Evolutionary conservation across 495 filamentous ascomycete genomes (phyloP).

Genomic region (Lophiostoma macrostomum): DNA sequence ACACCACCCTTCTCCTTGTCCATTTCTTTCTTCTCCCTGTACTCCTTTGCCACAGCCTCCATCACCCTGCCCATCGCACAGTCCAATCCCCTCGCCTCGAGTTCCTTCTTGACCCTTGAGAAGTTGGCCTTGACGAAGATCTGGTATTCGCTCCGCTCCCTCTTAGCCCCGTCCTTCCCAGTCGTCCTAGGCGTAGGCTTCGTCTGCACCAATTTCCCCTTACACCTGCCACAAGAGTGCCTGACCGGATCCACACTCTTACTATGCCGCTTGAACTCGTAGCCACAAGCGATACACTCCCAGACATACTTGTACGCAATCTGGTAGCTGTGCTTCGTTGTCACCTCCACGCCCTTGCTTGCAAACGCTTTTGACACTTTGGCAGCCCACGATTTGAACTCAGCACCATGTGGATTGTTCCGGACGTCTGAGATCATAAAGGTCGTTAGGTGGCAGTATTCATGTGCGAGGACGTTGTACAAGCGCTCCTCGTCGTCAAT

Average conservation of each 20-base stretch:
- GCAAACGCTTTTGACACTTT: conserved; percentile 47
- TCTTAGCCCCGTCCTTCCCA: conserved; percentile 11
- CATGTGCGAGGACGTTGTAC: conserved; percentile 84
- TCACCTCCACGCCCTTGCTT: conserved; percentile 64
- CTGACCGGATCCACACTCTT: conserved; percentile 69
- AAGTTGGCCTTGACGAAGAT: conserved; percentile 66
- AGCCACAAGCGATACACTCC: conserved; percentile 66
- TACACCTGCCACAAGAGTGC: conserved; percentile 70
- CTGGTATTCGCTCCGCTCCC: conserved; percentile 54
- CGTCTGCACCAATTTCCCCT: conserved; percentile 65
- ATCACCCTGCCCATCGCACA: conserved; percentile 59
- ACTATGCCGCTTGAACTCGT: conserved; percentile 73
- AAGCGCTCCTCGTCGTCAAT: conserved; percentile 70
- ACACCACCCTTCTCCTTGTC: background rate
- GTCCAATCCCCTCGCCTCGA: conserved; percentile 59
- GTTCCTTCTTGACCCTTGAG: conserved; percentile 49
- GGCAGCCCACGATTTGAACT: conserved; percentile 73
- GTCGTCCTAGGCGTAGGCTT: conserved; percentile 65
- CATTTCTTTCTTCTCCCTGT: conserved; percentile 44
- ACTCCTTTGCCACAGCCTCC: conserved; percentile 54
- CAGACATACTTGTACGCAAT: conserved; percentile 91
- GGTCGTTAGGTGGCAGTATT: conserved; percentile 90
- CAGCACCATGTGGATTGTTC: conserved; percentile 72
- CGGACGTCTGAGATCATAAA: conserved; percentile 72
- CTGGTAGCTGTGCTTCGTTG: conserved; percentile 80